These are phyloP conservation scores for Mycocentrospora acerina DNA, from an alignment of 2,329 filamentous ascomycete species.

Conservation along the genomic window DNA sequence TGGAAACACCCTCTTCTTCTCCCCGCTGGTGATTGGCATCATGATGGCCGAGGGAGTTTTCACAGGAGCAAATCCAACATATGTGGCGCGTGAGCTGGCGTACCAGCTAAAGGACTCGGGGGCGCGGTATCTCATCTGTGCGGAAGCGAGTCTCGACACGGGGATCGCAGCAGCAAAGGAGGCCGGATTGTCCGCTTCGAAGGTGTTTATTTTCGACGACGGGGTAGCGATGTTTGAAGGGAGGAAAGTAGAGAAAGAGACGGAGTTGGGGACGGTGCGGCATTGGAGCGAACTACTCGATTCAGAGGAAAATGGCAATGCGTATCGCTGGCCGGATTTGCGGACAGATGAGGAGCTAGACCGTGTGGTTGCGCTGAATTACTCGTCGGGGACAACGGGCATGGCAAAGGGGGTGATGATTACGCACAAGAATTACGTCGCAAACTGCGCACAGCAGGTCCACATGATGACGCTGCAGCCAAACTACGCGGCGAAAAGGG, in stretches of 20 bases:
- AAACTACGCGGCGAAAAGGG: slow-evolving; percentile 50
- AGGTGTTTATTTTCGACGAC: slow-evolving; percentile 68
- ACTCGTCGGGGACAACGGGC: slow-evolving; percentile 77
- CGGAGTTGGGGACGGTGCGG: slow-evolving; percentile 44
- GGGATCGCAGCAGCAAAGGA: slow-evolving; percentile 66
- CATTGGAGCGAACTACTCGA: slow-evolving; percentile 67
- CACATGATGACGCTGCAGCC: slow-evolving; percentile 50
- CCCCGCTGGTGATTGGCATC: slow-evolving; percentile 68
- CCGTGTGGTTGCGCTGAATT: slow-evolving; percentile 71
- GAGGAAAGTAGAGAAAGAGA: slow-evolving; percentile 31
- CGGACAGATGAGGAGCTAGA: slow-evolving; percentile 51
- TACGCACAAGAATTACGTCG: slow-evolving; percentile 73
- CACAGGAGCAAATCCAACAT: slow-evolving; percentile 70
- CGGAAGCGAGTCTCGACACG: slow-evolving; percentile 60
- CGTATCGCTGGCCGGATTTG: slow-evolving; percentile 65
- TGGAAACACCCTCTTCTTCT: slow-evolving; percentile 72
- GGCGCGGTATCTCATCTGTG: slow-evolving; percentile 67
- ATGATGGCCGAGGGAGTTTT: slow-evolving; percentile 79
- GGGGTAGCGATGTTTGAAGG: slow-evolving; percentile 49
- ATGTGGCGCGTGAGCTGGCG: slow-evolving; percentile 69
- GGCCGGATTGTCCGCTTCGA: slow-evolving; percentile 56
- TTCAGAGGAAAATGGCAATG: slow-evolving; percentile 49
- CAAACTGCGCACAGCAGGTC: slow-evolving; percentile 66
- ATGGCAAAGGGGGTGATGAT: slow-evolving; percentile 83
- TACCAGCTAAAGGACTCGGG: slow-evolving; percentile 74